Percentiles rank a stretch among this genome's conserved stretches.
These are phyloP conservation scores for Hypoxylon sp. DNA, from an alignment of 2,329 filamentous ascomycete genomes.

Conservation along the genomic window DNA sequence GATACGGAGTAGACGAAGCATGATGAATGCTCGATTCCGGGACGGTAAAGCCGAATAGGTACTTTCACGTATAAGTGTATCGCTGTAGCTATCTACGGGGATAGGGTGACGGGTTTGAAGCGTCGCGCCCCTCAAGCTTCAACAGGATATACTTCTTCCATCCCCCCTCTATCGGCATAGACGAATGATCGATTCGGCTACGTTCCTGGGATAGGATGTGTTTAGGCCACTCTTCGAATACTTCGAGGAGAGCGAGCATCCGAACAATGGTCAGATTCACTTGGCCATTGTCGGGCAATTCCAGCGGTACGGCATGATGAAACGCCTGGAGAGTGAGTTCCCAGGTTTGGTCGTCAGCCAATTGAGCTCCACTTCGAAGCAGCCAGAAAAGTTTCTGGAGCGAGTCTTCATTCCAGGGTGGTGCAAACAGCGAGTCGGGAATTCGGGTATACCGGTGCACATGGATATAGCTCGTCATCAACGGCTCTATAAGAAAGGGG, in stretches of 20 bases:
- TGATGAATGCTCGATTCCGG: no score
- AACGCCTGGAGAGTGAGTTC: slow-evolving; percentile 56
- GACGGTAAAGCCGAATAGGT: no score
- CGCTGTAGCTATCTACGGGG: no score
- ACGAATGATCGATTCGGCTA: not conserved
- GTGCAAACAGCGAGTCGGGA: slow-evolving; percentile 55
- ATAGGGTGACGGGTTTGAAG: no score
- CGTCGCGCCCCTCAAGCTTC: no score
- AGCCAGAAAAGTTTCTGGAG: slow-evolving; percentile 61
- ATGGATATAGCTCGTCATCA: slow-evolving; percentile 42
- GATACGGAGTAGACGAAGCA: not conserved
- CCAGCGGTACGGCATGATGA: slow-evolving; percentile 49
- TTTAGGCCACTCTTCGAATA: slow-evolving; percentile 36
- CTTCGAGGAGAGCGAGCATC: slow-evolving; percentile 31
- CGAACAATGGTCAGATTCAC: slow-evolving; percentile 24
- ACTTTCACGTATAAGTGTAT: no score
- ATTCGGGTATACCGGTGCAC: slow-evolving; percentile 56
- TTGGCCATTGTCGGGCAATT: not conserved
- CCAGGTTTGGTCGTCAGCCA: slow-evolving; percentile 55
- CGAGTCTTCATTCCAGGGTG: slow-evolving; percentile 57
- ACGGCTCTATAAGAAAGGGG: not conserved
- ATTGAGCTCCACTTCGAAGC: slow-evolving; percentile 53
- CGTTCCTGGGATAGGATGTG: not conserved
- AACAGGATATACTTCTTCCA: not conserved
- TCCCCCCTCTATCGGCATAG: not conserved